Conservation (phyloP, 1,284 basidiomycete species). For the Peniophora sp. region DNA sequence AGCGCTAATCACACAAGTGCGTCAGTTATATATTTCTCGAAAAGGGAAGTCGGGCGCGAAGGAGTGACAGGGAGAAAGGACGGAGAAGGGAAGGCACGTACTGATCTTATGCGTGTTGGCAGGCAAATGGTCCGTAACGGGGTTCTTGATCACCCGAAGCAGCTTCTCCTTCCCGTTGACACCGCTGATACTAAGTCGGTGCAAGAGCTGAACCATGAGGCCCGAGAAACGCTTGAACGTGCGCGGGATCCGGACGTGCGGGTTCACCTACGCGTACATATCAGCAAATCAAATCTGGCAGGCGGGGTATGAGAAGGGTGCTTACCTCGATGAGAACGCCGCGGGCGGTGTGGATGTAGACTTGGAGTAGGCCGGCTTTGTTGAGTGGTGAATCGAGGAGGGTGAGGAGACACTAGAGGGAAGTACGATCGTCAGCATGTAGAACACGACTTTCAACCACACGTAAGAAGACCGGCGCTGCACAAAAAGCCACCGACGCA, state of each 20-base stretch:
- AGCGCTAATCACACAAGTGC: conserved; percentile 48
- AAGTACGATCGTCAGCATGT: not conserved
- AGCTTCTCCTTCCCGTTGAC: conserved; percentile 97
- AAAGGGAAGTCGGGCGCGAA: too few species aligned
- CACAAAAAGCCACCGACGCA: not conserved
- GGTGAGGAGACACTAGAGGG: conserved; percentile 81
- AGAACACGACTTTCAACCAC: not conserved
- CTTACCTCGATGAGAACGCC: conserved; percentile 93
- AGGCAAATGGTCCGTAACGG: conserved; percentile 92
- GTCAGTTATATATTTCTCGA: not conserved
- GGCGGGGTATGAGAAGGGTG: too few species aligned
- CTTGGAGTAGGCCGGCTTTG: conserved; percentile 94
- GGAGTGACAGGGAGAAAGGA: too few species aligned
- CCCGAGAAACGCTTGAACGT: conserved; percentile 99
- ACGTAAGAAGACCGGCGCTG: not conserved
- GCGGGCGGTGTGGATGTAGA: conserved; percentile 97
- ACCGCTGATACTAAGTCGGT: conserved; percentile 91
- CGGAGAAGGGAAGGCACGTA: conserved; percentile 29
- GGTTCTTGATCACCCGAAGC: conserved; percentile 98
- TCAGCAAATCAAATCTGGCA: too few species aligned
- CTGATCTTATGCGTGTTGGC: conserved; percentile 95
- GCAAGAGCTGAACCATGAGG: conserved; percentile 98
- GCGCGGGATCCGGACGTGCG: conserved; percentile 92
- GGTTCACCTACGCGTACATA: conserved; percentile 48
- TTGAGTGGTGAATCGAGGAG: conserved; percentile 97